These are phyloP conservation scores for Zygosaccharomyces gambellarensis DNA, from an alignment of 805 yeast species.

Conservation along the genomic window DNA sequence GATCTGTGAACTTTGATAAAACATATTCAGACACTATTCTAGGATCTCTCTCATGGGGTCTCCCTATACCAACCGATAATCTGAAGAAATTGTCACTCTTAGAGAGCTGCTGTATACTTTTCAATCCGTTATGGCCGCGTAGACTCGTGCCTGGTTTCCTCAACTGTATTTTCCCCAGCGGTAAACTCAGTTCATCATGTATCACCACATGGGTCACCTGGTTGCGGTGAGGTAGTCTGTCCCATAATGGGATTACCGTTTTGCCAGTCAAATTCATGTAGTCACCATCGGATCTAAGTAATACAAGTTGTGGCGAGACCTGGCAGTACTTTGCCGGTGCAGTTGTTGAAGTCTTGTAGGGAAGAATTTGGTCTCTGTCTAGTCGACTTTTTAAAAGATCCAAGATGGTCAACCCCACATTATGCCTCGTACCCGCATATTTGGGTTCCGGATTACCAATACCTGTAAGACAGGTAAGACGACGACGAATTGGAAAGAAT, in stretches of 20 bases:
- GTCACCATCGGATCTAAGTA: slow-evolving; percentile 45
- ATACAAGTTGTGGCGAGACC: slow-evolving; percentile 32
- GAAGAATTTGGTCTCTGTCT: slow-evolving; percentile 9
- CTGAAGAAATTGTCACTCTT: slow-evolving; percentile 54
- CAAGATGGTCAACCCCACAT: slow-evolving; percentile 63
- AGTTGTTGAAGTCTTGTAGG: slow-evolving; percentile 9
- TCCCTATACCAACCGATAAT: slow-evolving; percentile 72
- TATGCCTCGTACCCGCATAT: slow-evolving; percentile 65
- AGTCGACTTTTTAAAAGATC: slow-evolving; percentile 33
- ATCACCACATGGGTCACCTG: slow-evolving; percentile 50
- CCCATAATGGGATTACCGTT: slow-evolving; percentile 49
- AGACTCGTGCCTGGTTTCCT: slow-evolving; percentile 56
- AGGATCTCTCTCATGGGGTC: slow-evolving; percentile 46
- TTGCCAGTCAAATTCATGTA: slow-evolving; percentile 71
- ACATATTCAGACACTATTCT: slow-evolving; percentile 57
- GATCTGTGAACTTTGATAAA: slow-evolving; percentile 44
- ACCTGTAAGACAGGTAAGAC: slow-evolving; percentile 25
- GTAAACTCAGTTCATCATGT: slow-evolving; percentile 74
- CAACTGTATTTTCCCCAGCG: slow-evolving; percentile 60
- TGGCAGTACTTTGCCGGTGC: slow-evolving; percentile 14
- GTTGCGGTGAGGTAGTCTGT: slow-evolving; percentile 29
- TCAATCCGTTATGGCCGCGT: slow-evolving; percentile 83
- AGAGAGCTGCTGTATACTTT: slow-evolving; percentile 45
- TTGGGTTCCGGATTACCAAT: slow-evolving; percentile 73
- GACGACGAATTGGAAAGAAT: not conserved